phyloP scores from a whole-genome alignment of 139 green algal species.

The Auxenochlorella pyrenoidosa region DNA sequence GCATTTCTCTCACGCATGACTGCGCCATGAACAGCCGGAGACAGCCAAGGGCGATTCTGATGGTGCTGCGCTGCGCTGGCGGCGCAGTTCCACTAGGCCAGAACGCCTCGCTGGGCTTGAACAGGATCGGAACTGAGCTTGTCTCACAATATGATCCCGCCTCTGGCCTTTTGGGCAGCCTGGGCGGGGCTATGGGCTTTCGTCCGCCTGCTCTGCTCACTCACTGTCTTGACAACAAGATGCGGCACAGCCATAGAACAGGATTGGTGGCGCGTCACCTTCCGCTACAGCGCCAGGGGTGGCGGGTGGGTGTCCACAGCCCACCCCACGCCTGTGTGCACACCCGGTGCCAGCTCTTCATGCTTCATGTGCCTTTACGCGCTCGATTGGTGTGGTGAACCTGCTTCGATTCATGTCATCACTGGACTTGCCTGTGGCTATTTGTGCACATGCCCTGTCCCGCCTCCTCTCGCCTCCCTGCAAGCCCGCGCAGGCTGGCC shows the following conservation, averaged over 20 bases:
- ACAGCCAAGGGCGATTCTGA: no score
- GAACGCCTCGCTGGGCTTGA: no score
- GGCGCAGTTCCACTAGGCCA: no score
- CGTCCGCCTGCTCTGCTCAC: neutral
- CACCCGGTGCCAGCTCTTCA: neutral
- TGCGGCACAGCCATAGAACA: neutral
- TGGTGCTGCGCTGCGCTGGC: no score
- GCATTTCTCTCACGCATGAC: neutral
- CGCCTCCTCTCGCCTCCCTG: no score
- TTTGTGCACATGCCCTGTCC: no score
- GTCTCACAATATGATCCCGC: neutral
- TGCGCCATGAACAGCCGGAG: neutral
- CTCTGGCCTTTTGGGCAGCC: neutral
- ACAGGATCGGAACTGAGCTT: no score
- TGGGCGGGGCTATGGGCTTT: neutral
- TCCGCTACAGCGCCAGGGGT: neutral
- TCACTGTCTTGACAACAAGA: neutral
- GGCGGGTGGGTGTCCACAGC: neutral
- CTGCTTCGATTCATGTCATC: no score
- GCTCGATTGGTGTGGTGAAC: no score
- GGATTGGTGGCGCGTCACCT: constrained; percentile 9
- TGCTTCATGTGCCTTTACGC: neutral
- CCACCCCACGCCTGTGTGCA: no score
- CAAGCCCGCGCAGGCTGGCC: neutral
- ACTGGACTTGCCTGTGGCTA: no score